Base-by-base conservation (phyloP, 2,329 filamentous ascomycete genomes). In the Truncatella angustata region DNA sequence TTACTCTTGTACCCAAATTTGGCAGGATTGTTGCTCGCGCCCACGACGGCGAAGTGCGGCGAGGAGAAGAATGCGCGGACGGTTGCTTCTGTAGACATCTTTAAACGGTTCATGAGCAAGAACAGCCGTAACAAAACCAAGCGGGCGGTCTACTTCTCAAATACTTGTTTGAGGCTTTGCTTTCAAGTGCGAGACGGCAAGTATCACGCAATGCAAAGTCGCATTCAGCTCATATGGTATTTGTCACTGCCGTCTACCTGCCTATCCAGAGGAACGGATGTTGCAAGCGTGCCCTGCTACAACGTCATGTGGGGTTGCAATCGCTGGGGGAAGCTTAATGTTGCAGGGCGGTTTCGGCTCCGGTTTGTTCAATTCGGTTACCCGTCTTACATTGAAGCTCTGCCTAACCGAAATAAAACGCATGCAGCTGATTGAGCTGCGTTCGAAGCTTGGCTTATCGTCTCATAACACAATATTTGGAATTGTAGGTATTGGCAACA, bases 1-100 rank as follows among this genome's bases (percentile, higher is more conserved):
- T 53, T 70, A 92, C 91, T 85, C 76, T 91, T 92, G 71, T 96
- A 88, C 21, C 94, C 93, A 65, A 88, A 97, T 70, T 96, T 97
- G 66, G 78, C 75, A 36, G 88, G 78, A 71, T 96, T 91, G 49
- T 88, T 89, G 67, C 88, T 93, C 34, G 93, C 93, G 62, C 93
- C 93, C 18, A 92, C 91, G 24, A 97, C 93, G 53, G 93, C 92
- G 69, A 93, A 96, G 59, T 81, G 78, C 23, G 87, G 82, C 6
- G 87, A 87, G 3, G 83, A 79, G 75, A 97, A 96, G 79, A 97
- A 97, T 11, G 79, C 78, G 57, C 84, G 85, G 42, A 91, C 85
- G 42, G 87, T 82, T 43, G 84, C 78, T 66, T 91, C 86, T 74
- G 88, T 89, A 20, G 79, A 70, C 80, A 84, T 84, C 35, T n/a